Percentiles rank a stretch among this genome's conserved stretches.
Conservation (phyloP, 1,284 basidiomycete species). For the Tilletiopsis washingtonensis region DNA sequence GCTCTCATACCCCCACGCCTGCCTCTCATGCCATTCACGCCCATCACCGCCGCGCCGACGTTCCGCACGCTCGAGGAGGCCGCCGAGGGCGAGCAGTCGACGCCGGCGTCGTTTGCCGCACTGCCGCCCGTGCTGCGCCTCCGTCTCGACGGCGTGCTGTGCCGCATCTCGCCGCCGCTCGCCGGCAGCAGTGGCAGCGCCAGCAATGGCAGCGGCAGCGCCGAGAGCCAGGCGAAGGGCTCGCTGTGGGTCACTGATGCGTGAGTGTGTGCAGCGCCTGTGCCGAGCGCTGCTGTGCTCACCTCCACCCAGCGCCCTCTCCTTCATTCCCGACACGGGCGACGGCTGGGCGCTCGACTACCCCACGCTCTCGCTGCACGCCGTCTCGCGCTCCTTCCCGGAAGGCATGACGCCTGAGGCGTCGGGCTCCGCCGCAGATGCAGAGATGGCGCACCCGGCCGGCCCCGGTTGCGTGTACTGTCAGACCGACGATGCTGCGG, state of each 20-base stretch:
- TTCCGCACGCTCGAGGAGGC: constrained; percentile 5
- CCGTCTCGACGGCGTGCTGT: constrained; percentile 1
- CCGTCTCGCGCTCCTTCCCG: constrained; percentile 34
- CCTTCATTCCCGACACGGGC: constrained; percentile 17
- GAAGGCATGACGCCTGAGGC: constrained; percentile 9
- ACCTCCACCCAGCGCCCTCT: constrained; percentile 10
- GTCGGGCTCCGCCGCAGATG: not conserved
- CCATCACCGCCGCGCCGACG: not conserved
- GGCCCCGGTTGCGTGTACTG: constrained; percentile 43
- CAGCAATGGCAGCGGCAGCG: not conserved
- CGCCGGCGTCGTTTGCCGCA: constrained; percentile 11
- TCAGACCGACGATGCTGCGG: constrained; percentile 36
- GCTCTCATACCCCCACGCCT: too few species aligned
- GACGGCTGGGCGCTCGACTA: constrained; percentile 34
- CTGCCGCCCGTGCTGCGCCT: not conserved
- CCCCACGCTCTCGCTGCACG: constrained; percentile 37
- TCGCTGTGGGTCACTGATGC: constrained; percentile 10
- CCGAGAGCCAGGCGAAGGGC: not conserved
- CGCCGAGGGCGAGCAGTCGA: constrained; percentile 13
- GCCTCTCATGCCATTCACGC: constrained; percentile 3
- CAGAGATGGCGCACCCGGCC: too few species aligned
- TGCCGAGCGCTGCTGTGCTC: not conserved
- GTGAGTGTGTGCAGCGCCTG: constrained; percentile 3
- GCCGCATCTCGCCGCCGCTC: not conserved
- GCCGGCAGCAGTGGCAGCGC: not conserved